Percentiles rank a stretch among this genome's conserved stretches.
phyloP scores from a whole-genome alignment of 2,329 filamentous ascomycete species.

The Alternaria gansuensis region DNA sequence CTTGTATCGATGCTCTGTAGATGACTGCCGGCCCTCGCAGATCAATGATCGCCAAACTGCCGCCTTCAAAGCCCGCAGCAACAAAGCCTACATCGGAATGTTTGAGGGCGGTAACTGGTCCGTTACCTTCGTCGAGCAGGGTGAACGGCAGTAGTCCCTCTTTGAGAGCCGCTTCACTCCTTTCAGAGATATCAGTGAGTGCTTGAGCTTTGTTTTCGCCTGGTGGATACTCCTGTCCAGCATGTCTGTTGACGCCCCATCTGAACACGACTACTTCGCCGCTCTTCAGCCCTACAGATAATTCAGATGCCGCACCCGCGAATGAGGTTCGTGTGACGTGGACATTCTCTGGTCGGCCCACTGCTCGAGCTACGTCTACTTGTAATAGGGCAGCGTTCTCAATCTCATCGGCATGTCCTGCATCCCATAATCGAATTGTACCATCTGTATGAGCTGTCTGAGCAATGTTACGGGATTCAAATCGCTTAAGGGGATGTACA shows the following conservation, averaged over 20 bases:
- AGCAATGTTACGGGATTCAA: conserved; percentile 83
- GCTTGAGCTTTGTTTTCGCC: conserved; percentile 59
- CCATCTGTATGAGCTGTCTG: conserved; percentile 91
- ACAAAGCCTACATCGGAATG: conserved; percentile 95
- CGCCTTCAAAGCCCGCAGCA: conserved; percentile 83
- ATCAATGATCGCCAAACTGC: conserved; percentile 83
- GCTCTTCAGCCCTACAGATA: conserved; percentile 79
- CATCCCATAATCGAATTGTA: conserved; percentile 91
- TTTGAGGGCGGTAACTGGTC: conserved; percentile 78
- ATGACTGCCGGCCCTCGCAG: conserved; percentile 87
- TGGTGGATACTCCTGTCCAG: conserved; percentile 69
- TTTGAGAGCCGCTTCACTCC: conserved; percentile 76
- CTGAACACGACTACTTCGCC: conserved; percentile 90
- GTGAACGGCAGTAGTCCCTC: conserved; percentile 83
- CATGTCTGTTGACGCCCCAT: conserved; percentile 82
- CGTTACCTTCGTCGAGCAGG: conserved; percentile 83
- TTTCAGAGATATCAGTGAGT: conserved; percentile 76
- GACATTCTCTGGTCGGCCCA: conserved; percentile 80
- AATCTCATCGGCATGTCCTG: conserved; percentile 89
- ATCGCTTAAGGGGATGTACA: conserved; percentile 73
- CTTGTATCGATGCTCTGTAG: conserved; percentile 74
- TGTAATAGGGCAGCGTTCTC: conserved; percentile 85
- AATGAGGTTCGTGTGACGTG: conserved; percentile 83
- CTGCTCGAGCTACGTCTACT: conserved; percentile 82
- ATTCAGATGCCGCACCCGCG: conserved; percentile 80